Conservation (phyloP, 2,329 filamentous ascomycete genomes). For the Cladophialophora psammophila region DNA sequence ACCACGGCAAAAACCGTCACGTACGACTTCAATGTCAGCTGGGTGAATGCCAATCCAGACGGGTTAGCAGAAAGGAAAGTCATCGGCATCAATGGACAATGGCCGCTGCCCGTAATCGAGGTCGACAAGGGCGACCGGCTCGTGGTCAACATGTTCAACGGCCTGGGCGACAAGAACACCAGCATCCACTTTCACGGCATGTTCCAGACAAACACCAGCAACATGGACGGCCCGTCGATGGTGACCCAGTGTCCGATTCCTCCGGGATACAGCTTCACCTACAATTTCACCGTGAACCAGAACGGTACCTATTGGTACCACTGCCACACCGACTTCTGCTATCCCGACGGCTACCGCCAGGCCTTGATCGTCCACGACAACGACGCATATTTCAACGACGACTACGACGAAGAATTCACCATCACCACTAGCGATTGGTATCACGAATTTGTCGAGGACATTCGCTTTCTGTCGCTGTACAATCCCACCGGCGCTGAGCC, state of each 20-base stretch:
- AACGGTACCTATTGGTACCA: constrained; percentile 71
- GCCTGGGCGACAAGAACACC: constrained; percentile 70
- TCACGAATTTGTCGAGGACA: constrained; percentile 67
- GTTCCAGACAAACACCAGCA: constrained; percentile 76
- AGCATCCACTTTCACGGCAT: constrained; percentile 79
- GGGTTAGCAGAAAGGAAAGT: constrained; percentile 59
- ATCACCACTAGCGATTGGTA: constrained; percentile 78
- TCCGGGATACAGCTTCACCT: constrained; percentile 68
- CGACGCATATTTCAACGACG: constrained; percentile 59
- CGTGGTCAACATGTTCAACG: constrained; percentile 72
- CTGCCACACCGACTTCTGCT: constrained; percentile 68
- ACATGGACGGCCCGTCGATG: constrained; percentile 75
- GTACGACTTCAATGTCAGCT: constrained; percentile 62
- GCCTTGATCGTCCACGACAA: constrained; percentile 70
- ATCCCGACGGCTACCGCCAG: constrained; percentile 72
- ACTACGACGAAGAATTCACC: constrained; percentile 67
- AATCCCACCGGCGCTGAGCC: constrained; percentile 70
- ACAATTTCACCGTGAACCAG: constrained; percentile 68
- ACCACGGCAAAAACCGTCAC: constrained; percentile 48
- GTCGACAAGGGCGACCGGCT: constrained; percentile 76
- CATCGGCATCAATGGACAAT: constrained; percentile 76
- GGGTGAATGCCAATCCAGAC: constrained; percentile 64
- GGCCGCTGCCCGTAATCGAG: constrained; percentile 75
- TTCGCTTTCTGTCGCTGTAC: constrained; percentile 52
- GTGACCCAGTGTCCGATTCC: constrained; percentile 73